A percentile compares a stretch with the other conserved stretches of the same genome.
Evolutionary conservation across 176 grass and related monocot species (phyloP).

Genomic region (Cenchrus purpureus): DNA sequence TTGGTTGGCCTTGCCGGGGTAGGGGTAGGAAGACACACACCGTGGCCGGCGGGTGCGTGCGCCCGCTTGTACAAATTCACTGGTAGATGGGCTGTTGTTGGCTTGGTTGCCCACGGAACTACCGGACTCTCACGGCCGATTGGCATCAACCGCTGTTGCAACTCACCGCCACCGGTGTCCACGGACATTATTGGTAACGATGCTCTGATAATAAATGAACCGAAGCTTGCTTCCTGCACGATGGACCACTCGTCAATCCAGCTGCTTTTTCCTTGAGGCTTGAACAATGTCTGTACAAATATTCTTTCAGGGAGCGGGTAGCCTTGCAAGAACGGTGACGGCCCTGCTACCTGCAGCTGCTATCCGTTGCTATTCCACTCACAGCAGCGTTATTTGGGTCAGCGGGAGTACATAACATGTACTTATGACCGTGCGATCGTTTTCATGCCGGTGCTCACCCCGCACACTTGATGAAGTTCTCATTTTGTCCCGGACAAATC

Average conservation of each 20-base stretch:
- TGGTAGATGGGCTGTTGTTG: not conserved
- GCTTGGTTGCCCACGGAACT: not conserved
- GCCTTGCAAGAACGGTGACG: no score
- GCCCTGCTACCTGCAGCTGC: no score
- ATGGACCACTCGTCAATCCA: not conserved
- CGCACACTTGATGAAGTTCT: not conserved
- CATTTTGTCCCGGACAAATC: not conserved
- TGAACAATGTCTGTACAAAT: no score
- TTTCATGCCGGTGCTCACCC: not conserved
- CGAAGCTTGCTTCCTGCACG: not conserved
- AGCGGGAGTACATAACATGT: no score
- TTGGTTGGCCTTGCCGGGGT: not conserved
- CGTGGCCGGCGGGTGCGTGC: not conserved
- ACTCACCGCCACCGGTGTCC: not conserved
- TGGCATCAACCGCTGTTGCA: not conserved
- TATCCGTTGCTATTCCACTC: no score
- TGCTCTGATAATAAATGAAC: not conserved
- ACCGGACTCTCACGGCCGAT: not conserved
- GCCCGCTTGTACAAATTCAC: not conserved
- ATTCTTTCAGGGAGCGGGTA: no score
- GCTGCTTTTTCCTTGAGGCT: not conserved
- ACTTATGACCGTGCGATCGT: conserved; percentile 4
- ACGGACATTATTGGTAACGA: not conserved
- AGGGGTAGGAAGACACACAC: not conserved
- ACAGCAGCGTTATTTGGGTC: no score